A percentile compares a stretch with the other conserved stretches of the same genome.
These are phyloP conservation scores for Gossypium lobatum DNA, from an alignment of 441 rosid species.

Conservation along the genomic window DNA sequence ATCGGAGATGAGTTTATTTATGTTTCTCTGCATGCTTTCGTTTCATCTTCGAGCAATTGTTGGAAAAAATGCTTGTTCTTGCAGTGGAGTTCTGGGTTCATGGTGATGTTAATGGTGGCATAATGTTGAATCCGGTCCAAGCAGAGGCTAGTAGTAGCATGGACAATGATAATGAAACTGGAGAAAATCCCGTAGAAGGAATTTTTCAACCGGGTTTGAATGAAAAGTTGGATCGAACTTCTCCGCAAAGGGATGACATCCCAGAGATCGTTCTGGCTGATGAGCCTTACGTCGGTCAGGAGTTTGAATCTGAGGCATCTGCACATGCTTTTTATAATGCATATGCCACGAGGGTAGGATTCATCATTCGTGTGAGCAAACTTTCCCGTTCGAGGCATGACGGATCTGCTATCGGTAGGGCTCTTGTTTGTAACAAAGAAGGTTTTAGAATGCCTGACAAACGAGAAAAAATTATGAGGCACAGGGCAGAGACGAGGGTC, in stretches of 20 bases:
- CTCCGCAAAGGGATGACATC: conserved; percentile 25
- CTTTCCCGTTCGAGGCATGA: conserved; percentile 94
- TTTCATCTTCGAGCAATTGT: not conserved
- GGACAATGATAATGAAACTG: conserved; percentile 49
- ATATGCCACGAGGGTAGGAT: conserved; percentile 82
- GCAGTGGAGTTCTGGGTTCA: conserved; percentile 80
- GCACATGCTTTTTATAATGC: conserved; percentile 90
- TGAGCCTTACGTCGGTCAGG: conserved; percentile 85
- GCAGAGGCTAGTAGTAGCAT: conserved; percentile 32
- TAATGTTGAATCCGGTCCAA: conserved; percentile 36
- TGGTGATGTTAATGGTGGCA: conserved; percentile 47
- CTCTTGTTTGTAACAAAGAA: conserved; percentile 94
- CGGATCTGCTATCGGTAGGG: conserved; percentile 90
- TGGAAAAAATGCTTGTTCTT: conserved; percentile 17
- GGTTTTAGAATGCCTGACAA: conserved; percentile 91
- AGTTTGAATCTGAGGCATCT: conserved; percentile 87
- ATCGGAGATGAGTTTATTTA: not conserved
- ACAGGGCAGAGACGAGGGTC: conserved; percentile 91
- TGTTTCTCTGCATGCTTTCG: not conserved
- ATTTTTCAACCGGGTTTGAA: conserved; percentile 38
- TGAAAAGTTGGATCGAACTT: conserved; percentile 46
- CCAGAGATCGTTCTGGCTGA: conserved; percentile 36
- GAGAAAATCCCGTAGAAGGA: conserved; percentile 46
- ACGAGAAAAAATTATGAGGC: conserved; percentile 87
- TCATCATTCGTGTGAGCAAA: conserved; percentile 87